These are phyloP conservation scores for Jaminaea rosea DNA, from an alignment of 1,284 basidiomycete genomes.

Conservation along the genomic window DNA sequence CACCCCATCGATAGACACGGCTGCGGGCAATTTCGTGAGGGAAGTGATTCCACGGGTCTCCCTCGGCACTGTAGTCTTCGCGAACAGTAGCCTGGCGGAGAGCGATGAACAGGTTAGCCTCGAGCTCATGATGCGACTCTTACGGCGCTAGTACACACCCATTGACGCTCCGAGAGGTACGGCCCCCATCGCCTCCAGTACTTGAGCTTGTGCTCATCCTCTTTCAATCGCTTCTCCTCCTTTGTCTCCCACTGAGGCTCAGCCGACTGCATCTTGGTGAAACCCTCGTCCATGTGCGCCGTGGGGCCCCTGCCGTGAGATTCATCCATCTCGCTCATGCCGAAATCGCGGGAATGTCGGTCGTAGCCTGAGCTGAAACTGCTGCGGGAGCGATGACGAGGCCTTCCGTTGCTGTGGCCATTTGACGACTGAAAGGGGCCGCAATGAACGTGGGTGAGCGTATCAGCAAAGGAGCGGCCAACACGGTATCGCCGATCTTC, in stretches of 20 bases:
- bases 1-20: slow-evolving; percentile 93
- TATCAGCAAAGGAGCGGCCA: not conserved
- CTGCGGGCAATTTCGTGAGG: slow-evolving; percentile 90
- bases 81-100: slow-evolving; percentile 74
- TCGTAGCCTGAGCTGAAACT: not conserved
- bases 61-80: slow-evolving; percentile 92
- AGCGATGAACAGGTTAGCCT: not conserved
- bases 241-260: slow-evolving; percentile 15
- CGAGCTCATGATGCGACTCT: not conserved
- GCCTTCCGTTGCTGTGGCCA: not conserved
- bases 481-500: not conserved
- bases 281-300: not conserved
- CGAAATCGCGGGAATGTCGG: not conserved
- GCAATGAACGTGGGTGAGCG: not conserved
- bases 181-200: slow-evolving; percentile 99
- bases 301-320: not conserved
- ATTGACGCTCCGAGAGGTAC: slow-evolving; percentile 91
- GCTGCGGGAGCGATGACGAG: not conserved
- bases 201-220: slow-evolving; percentile 59
- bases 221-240: slow-evolving; percentile 51
- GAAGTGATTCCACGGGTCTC: slow-evolving; percentile 96
- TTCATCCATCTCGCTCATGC: not conserved
- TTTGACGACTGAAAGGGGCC: not conserved
- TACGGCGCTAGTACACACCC: slow-evolving; percentile 57
- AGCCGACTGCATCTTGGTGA: not conserved